Conservation (phyloP, 257 asterid species). For the Solanum sitiens region DNA sequence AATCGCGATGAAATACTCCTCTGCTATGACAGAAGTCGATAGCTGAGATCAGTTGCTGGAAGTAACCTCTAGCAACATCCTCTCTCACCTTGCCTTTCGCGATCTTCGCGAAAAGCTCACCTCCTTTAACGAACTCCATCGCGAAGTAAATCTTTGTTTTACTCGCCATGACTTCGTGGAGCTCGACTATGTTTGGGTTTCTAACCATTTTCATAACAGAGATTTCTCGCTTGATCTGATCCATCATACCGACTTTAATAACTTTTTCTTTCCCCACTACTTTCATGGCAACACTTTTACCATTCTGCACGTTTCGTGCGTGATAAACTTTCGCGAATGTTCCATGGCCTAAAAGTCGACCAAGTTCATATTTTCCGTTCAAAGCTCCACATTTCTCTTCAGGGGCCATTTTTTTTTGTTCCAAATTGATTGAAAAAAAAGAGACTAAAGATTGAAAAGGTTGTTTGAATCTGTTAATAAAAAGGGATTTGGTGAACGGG, state of each 20-base stretch:
- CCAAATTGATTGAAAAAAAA: background rate
- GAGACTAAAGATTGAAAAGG: background rate
- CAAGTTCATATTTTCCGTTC: constrained; percentile 46
- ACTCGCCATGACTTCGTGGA: constrained; percentile 54
- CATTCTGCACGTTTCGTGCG: constrained; percentile 31
- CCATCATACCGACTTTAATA: constrained; percentile 47
- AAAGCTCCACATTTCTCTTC: constrained; percentile 55
- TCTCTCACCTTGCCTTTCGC: constrained; percentile 37
- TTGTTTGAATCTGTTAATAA: background rate
- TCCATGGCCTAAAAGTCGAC: constrained; percentile 47
- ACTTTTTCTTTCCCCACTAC: constrained; percentile 48
- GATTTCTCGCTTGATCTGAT: constrained; percentile 51
- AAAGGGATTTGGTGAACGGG: background rate
- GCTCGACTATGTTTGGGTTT: constrained; percentile 43
- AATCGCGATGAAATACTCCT: constrained; percentile 43
- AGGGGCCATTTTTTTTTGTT: constrained; percentile 9
- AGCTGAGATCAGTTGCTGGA: constrained; percentile 44
- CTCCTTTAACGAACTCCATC: constrained; percentile 45
- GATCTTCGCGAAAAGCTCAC: constrained; percentile 36
- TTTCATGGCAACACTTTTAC: constrained; percentile 45
- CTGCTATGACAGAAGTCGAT: constrained; percentile 50
- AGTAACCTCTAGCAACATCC: constrained; percentile 37
- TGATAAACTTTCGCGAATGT: constrained; percentile 50
- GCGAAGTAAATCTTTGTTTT: constrained; percentile 44
- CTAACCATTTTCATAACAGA: constrained; percentile 46